Evolutionary conservation across 352 stramenopile genomes (phyloP), one percentile per base, ranked within the genome.

Genomic region (Blastocystis sp.): DNA sequence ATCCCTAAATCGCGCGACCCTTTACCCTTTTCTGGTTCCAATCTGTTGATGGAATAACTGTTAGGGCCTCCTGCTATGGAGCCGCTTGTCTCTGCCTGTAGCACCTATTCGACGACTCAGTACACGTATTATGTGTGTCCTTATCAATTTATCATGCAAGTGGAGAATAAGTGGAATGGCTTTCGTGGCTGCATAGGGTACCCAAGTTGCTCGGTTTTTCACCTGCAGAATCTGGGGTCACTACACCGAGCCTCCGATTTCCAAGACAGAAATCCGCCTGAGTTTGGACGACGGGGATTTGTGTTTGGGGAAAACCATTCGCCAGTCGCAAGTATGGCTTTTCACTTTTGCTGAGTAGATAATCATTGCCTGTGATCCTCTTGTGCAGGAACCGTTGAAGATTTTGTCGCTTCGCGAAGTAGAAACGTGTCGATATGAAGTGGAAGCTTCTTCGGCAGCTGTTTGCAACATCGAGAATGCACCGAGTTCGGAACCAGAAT

Each of bases 151-250:
- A 62, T 85, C 2, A 65, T 43, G 13, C 73, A 85, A 20, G 43
- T 85, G 43, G 45, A 85, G 41, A 62, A 66, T 13, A 50, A 45
- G 53, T 24, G 30, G 18, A n/a, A 24, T 66, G 39, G 30, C 3
- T 85, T 47, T 47, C 47, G 73, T 30, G 73, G 73, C 20, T 68
- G 50, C 53, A 85, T 85, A 53, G 73, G 73, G 73, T 85, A 85
- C n/a, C 18, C n/a, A 16, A 43, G 20, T 54, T 18, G 47, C n/a
- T 34, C 9, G 43, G 11, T 64, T 64, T 37, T 11, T 64, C 3
- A 81, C 43, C 30, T 3, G 16, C 41, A 81, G 70, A 65, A 85
- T 85, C 13, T 85, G 73, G 73, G 47, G 30, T n/a, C 37, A 64
- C 2, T 85, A 68, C 53, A n/a, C n/a, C 11, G 53, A 54, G 39